These are phyloP conservation scores for Podaxis rugospora DNA, from an alignment of 768 basidiomycete genomes.

Conservation along the genomic window DNA sequence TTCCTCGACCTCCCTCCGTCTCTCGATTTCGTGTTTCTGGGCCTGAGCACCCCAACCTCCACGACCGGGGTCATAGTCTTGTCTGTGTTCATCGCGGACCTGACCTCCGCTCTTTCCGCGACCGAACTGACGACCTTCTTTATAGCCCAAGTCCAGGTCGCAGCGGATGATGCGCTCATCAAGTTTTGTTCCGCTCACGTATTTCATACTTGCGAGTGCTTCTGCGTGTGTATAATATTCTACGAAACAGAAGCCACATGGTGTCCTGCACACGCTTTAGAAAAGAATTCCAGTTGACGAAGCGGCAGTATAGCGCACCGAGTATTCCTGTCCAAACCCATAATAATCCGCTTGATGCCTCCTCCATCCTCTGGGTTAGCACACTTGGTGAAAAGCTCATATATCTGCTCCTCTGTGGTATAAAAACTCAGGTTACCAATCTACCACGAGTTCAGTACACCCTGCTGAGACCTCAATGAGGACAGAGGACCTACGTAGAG, in stretches of 20 bases:
- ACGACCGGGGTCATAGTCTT: slow-evolving; percentile 95
- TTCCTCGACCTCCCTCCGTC: slow-evolving; percentile 80
- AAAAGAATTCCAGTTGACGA: neutral
- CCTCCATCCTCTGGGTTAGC: slow-evolving; percentile 82
- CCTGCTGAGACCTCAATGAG: slow-evolving; percentile 14
- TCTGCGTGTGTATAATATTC: slow-evolving; percentile 95
- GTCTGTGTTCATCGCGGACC: slow-evolving; percentile 93
- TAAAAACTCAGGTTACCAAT: slow-evolving; percentile 92
- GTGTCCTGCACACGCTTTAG: slow-evolving; percentile 53
- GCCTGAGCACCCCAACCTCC: slow-evolving; percentile 94
- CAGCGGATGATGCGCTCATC: slow-evolving; percentile 98
- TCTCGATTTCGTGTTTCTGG: slow-evolving; percentile 65
- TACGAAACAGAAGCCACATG: slow-evolving; percentile 94
- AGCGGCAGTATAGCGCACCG: slow-evolving; percentile 40
- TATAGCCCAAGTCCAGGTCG: slow-evolving; percentile 95
- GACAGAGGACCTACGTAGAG: slow-evolving; percentile 67
- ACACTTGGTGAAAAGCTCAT: slow-evolving; percentile 89
- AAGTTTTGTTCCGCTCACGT: slow-evolving; percentile 96
- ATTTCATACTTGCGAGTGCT: slow-evolving; percentile 88
- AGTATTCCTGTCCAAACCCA: slow-evolving; percentile 90
- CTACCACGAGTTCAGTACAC: slow-evolving; percentile 31
- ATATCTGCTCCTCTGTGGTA: slow-evolving; percentile 95
- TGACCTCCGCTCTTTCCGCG: slow-evolving; percentile 97
- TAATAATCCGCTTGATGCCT: slow-evolving; percentile 91
- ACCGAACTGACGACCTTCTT: slow-evolving; percentile 95